Evolutionary conservation across 164 flowering plant genomes (phyloP).

Genomic region (Protea cynaroides): DNA sequence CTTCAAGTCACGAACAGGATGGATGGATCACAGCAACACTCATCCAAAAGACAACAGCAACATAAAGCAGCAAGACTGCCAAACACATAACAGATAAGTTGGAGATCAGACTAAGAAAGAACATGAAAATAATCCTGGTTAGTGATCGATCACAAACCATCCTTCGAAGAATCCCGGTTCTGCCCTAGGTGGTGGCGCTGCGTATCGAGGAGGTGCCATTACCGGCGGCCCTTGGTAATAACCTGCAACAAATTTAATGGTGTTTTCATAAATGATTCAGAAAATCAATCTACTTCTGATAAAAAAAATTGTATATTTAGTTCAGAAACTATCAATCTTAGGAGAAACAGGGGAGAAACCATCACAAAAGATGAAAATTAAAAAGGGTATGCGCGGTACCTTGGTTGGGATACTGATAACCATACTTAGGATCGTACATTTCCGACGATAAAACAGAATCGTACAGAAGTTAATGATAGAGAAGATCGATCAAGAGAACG

Average conservation of each 20-base stretch:
- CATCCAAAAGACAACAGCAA: constrained; percentile 31
- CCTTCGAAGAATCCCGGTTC: constrained; percentile 29
- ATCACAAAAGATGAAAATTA: background rate
- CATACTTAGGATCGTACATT: constrained; percentile 38
- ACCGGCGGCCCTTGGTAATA: constrained; percentile 49
- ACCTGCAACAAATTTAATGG: constrained; percentile 10
- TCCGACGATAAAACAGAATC: no score
- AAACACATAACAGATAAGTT: background rate
- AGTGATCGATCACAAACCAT: constrained; percentile 25
- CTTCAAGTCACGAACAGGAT: constrained; percentile 18
- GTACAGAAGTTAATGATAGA: no score
- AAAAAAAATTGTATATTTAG: background rate
- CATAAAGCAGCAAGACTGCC: constrained; percentile 30
- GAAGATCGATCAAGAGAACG: no score
- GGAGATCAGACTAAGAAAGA: background rate
- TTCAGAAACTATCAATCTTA: no score
- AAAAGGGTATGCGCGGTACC: constrained; percentile 4
- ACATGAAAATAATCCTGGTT: background rate
- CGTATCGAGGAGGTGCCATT: constrained; percentile 48
- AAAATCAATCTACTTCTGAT: no score
- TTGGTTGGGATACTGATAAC: constrained; percentile 35
- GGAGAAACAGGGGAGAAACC: background rate
- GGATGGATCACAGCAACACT: constrained; percentile 32
- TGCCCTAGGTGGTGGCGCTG: constrained; percentile 36
- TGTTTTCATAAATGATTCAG: no score